Evolutionary conservation across 208 protist species (phyloP).

Genomic region (Leishmania tropica): DNA sequence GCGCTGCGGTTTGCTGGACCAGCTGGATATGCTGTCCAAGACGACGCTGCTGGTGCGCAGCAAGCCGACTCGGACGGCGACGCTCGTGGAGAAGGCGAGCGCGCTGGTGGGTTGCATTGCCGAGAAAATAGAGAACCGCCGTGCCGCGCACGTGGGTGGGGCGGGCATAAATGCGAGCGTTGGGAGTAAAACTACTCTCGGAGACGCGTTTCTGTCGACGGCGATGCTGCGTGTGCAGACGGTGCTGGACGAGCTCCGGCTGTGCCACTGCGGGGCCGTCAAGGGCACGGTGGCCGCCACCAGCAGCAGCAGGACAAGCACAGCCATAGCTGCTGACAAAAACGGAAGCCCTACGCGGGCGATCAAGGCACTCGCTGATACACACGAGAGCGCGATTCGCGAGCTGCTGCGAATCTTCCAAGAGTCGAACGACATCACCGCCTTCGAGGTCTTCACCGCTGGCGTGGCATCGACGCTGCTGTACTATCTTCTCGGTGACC

Average conservation of each 20-base stretch:
- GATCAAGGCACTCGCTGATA: conserved; percentile 5
- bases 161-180: conserved; percentile 12
- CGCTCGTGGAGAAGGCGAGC: conserved; percentile 44
- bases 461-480: conserved; percentile 41
- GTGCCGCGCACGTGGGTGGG: background rate
- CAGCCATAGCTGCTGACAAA: background rate
- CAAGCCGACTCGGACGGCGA: conserved; percentile 49
- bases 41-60: conserved; percentile 37
- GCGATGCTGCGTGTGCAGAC: conserved; percentile 28
- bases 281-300: background rate
- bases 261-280: conserved; percentile 5
- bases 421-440: conserved; percentile 37
- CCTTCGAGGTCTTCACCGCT: conserved; percentile 55
- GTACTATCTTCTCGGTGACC: conserved; percentile 45
- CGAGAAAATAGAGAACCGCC: conserved; percentile 29
- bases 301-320: background rate
- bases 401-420: conserved; percentile 41
- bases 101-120: conserved; percentile 26
- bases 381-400: conserved; percentile 30
- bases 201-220: conserved; percentile 13
- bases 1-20: conserved; percentile 67
- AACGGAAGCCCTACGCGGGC: background rate
- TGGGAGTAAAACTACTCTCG: conserved; percentile 9
- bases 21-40: conserved; percentile 52
- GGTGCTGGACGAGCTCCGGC: conserved; percentile 23